Base-by-base conservation (phyloP, 2,329 filamentous ascomycete genomes). In the Hymenoscyphus albidus region DNA sequence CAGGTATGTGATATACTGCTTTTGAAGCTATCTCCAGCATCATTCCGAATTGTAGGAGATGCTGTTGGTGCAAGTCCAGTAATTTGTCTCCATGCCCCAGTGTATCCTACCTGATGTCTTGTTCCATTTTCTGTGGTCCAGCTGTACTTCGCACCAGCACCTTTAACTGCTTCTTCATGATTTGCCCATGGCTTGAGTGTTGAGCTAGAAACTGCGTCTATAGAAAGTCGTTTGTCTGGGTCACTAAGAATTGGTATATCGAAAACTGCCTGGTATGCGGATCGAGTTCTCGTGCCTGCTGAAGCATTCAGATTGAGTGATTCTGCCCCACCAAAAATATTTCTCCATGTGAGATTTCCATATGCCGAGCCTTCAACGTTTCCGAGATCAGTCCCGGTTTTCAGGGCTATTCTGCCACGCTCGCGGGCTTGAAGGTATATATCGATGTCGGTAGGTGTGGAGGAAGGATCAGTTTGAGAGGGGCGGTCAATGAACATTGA, bases 321-420 rank as follows among this genome's bases (percentile, higher is more conserved):
- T 80, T 99, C 95, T 31, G 93, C 95, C 48, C 95, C 95, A 61
- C 95, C 95, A 75, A 99, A 92, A 65, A 99, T 84, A 78, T 99
- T 99, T 70, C 95, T 88, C 81, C 93, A 88, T 61, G 94, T 83
- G 56, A 93, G 83, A 70, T 95, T 94, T 70, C 91, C 89, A 75
- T 96, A 98, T 3, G 93, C 94, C 7, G 93, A 96, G 42, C 94
- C 95, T 78, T 99, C 95, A 27, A 92, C 88, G 74, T 96, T 96
- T 68, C 95, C 95, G 57, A 97, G 84, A 75, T 98, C 94, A 9
- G 95, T 98, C 65, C 95, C 95, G 0, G 93, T 97, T 80, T 96
- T 96, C 73, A 98, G 85, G 65, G 93, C 87, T 74, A 98, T 86
- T 48, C 90, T 88, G 39, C 91, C 89, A 70, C 91, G 88, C 78